phyloP scores from a whole-genome alignment of 306 rosid species.

The Luffa acutangula region DNA sequence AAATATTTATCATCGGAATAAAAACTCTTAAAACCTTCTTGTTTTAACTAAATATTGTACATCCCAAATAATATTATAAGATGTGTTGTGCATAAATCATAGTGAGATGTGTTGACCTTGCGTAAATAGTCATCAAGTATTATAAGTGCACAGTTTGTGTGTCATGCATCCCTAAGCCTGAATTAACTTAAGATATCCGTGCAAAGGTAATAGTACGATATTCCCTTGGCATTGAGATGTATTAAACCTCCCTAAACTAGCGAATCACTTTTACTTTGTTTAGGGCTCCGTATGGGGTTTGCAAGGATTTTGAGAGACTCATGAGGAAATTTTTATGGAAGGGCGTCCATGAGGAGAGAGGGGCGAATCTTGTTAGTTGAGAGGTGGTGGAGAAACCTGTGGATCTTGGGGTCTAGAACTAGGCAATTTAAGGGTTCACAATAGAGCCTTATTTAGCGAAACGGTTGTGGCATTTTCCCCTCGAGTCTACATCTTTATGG shows the following conservation, averaged over 20 bases:
- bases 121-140: background rate
- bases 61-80: background rate
- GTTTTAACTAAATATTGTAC: background rate
- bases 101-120: background rate
- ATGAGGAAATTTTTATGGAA: too few species aligned
- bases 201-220: background rate
- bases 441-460: too few species aligned
- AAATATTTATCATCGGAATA: background rate
- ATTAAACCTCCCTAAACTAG: background rate
- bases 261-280: background rate
- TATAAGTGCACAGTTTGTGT: background rate
- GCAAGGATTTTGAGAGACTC: too few species aligned
- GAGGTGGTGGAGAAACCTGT: too few species aligned
- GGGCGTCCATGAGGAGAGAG: too few species aligned
- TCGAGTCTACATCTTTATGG: too few species aligned
- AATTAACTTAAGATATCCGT: background rate
- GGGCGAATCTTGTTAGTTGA: too few species aligned
- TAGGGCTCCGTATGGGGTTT: too few species aligned
- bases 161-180: background rate
- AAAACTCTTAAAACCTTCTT: background rate
- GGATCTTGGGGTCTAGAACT: too few species aligned
- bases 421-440: too few species aligned
- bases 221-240: background rate
- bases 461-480: too few species aligned
- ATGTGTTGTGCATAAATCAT: background rate